Evolutionary conservation across 768 basidiomycete species (phyloP).

Genomic region (Termitomyces sp.): DNA sequence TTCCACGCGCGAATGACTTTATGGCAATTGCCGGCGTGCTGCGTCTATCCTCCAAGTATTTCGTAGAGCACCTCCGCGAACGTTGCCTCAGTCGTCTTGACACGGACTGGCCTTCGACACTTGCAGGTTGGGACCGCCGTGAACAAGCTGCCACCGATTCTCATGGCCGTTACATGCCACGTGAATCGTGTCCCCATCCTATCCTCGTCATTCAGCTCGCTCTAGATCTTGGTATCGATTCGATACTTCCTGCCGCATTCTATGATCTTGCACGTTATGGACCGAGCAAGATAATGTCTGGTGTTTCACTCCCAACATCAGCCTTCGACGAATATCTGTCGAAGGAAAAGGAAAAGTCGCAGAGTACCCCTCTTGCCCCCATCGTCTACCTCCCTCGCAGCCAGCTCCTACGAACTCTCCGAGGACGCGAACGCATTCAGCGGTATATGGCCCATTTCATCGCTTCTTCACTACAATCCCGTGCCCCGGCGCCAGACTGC

Average conservation of each 20-base stretch:
- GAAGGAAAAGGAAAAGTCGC: slow-evolving; percentile 7
- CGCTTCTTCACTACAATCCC: slow-evolving; percentile 44
- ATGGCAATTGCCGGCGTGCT: slow-evolving; percentile 56
- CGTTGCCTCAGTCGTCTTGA: slow-evolving; percentile 56
- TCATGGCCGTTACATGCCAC: slow-evolving; percentile 51
- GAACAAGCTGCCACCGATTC: slow-evolving; percentile 50
- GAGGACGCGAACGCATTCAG: slow-evolving; percentile 63
- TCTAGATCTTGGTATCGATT: slow-evolving; percentile 50
- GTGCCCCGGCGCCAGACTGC: slow-evolving; percentile 45
- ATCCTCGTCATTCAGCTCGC: slow-evolving; percentile 68
- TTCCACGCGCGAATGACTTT: slow-evolving; percentile 49
- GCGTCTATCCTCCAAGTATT: slow-evolving; percentile 71
- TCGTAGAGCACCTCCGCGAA: slow-evolving; percentile 60
- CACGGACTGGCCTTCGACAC: slow-evolving; percentile 63
- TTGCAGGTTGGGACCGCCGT: slow-evolving; percentile 63
- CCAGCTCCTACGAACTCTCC: slow-evolving; percentile 37
- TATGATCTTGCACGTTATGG: slow-evolving; percentile 74
- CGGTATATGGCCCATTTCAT: slow-evolving; percentile 59
- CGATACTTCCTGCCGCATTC: slow-evolving; percentile 63
- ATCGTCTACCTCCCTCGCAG: slow-evolving; percentile 4
- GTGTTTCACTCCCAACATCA: slow-evolving; percentile 32
- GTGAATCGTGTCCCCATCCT: slow-evolving; percentile 58
- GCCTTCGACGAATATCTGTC: slow-evolving; percentile 21
- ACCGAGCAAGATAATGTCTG: slow-evolving; percentile 60
- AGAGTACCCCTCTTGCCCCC: slow-evolving; percentile 28